Evolutionary conservation across 2,329 filamentous ascomycete species (phyloP).

Genomic region (Colletotrichum spaethianum): DNA sequence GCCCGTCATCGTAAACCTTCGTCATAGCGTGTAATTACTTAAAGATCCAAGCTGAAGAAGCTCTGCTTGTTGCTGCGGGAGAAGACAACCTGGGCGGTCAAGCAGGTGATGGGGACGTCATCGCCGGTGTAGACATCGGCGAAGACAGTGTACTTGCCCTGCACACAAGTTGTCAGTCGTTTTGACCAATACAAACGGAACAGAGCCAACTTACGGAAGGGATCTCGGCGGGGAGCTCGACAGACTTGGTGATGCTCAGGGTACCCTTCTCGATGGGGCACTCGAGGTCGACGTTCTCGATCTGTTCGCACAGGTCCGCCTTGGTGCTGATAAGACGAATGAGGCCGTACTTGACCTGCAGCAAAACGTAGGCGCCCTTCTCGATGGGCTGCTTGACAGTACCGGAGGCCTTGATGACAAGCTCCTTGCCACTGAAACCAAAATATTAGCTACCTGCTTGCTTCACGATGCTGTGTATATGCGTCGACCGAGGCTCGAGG

Average conservation of each 20-base stretch:
- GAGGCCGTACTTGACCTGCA: conserved; percentile 94
- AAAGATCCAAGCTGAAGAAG: conserved; percentile 60
- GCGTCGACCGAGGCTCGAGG: background rate
- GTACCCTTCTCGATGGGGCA: conserved; percentile 90
- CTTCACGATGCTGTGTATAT: conserved; percentile 14
- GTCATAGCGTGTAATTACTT: conserved; percentile 35
- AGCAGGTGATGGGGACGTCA: conserved; percentile 84
- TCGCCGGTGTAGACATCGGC: conserved; percentile 88
- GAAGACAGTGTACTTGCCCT: conserved; percentile 92
- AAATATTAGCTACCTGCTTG: conserved; percentile 32
- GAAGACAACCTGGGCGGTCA: conserved; percentile 82
- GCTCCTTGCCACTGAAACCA: conserved; percentile 76
- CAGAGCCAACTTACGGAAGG: conserved; percentile 78
- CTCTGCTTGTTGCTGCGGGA: conserved; percentile 52
- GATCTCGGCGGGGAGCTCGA: conserved; percentile 88
- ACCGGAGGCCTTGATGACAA: conserved; percentile 85
- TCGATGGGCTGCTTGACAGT: conserved; percentile 80
- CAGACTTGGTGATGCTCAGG: conserved; percentile 81
- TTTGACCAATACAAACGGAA: background rate
- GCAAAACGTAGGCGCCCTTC: conserved; percentile 83
- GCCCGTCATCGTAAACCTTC: conserved; percentile 35
- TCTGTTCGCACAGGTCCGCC: conserved; percentile 90
- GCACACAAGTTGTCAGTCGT: conserved; percentile 43
- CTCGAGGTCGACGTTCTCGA: conserved; percentile 87
- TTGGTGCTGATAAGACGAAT: conserved; percentile 88